Evolutionary conservation across 2,329 filamentous ascomycete species (phyloP), one percentile per base, ranked within the genome.

Genomic region (Venturia asperata): DNA sequence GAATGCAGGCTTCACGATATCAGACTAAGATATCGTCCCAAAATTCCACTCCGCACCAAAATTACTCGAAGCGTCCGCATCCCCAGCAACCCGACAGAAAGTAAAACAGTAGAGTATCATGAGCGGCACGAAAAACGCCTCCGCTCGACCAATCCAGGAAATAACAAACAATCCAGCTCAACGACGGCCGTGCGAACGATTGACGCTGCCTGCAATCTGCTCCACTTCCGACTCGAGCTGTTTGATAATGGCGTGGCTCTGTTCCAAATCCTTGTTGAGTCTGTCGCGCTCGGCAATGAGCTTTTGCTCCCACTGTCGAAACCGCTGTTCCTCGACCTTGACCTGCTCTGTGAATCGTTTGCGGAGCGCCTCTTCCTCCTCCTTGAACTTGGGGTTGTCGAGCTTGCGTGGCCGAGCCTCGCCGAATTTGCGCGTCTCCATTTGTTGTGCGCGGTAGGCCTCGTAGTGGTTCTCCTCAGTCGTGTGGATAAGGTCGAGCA

Each of bases 361-460:
- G 81, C 94, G 88, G 70, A 99, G 87, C 68, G 91, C 90, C 84
- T 99, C 94, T 77, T 99, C 94, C 80, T 99, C 94, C 79, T 99
- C 94, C 87, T 99, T 99, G 86, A 97, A 99, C 84, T 99, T 99
- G 81, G 94, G 94, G 84, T 99, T 99, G 82, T 99, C 94, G 73
- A 99, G 84, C 86, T 99, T 99, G 80, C 93, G 86, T 72, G 94
- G 94, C 71, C 93, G 88, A 67, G 92, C 93, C 82, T 99, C 95
- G 79, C 94, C 94, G 72, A 99, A 97, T 82, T 99, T 99, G 81
- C 94, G 87, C 62, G 94, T 99, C 84, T 99, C 94, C 94, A 99
- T 99, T 81, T 99, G 95, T 80, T 96, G 91, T 65, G 94, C 94
- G 73, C 94, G 93, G 84, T 99, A 99, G 67, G 91, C 93, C 81